Evolutionary conservation across 129 eudicot genomes (phyloP), one percentile per base, ranked within the genome.

Genomic region (Pittosporum tobira): DNA sequence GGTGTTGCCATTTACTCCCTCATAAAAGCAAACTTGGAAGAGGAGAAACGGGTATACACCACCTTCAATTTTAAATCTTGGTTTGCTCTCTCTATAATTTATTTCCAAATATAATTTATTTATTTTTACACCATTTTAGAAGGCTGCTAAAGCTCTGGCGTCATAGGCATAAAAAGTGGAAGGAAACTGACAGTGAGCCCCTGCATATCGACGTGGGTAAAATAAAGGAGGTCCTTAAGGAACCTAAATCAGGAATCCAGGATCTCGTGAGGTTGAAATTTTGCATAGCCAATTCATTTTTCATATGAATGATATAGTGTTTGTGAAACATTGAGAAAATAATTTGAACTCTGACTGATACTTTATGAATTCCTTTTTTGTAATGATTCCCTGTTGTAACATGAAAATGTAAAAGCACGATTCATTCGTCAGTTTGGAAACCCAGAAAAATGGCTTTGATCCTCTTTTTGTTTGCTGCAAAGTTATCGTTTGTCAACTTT

Each of bases 1-100:
- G 85, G 85, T 52, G 85, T 79, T 38, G 85, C 85, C 28, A 47
- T 75, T 26, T 79, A 79, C 67, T 79, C 85, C 6, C 50, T 79
- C 26, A 79, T 79, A 26, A 79, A 79, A 71, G 85, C 85, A 52
- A 67, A 64, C 68, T 62, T 79, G 42, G 85, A 79, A 71, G 81
- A 80, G 20, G 42, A 76, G 40, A 80, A 76, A 49, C 73, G 60
- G 77, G 87, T 80, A 66, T 38, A 8, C 18, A 9, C 3, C 4
- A 7, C 30, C 10, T 56, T 10, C 31, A 16, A 12, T 16, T 28
- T n/a, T 3, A n/a, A 21, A 1, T 31, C 44, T 2, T 55, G 18
- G 24, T 15, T 53, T 56, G 27, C 27, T 56, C 31, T n/a, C 16
- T 3, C 44, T n/a, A n/a, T n/a, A 47, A 20, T 26, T 28, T 52